Conservation (phyloP, 148 eudicot species). For the Vaccinium vitisidaea region DNA sequence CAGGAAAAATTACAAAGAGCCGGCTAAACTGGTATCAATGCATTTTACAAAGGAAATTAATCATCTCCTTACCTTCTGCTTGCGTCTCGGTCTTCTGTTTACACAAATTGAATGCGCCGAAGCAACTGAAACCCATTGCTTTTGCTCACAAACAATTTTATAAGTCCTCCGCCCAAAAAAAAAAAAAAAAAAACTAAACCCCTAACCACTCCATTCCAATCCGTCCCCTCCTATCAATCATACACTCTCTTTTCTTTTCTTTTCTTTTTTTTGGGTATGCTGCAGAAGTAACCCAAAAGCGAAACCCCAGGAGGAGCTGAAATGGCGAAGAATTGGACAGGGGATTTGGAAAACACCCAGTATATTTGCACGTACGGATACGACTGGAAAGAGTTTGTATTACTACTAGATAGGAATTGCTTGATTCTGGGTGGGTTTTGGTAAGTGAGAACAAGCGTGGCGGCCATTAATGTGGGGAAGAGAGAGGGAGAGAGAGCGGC, state of each 20-base stretch:
- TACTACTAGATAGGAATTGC: not conserved
- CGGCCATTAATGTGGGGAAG: not conserved
- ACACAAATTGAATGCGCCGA: conserved; percentile 11
- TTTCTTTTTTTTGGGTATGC: no score
- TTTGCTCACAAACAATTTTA: not conserved
- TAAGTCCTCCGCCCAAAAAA: not conserved
- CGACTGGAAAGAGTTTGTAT: not conserved
- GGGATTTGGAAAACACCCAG: not conserved
- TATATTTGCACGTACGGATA: not conserved
- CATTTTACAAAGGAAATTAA: not conserved
- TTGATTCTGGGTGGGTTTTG: not conserved
- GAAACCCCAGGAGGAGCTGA: not conserved
- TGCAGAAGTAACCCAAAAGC: not conserved
- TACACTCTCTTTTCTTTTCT: not conserved
- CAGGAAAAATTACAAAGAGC: no score
- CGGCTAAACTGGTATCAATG: no score
- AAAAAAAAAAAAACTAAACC: not conserved
- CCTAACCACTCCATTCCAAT: not conserved
- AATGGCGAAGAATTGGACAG: not conserved
- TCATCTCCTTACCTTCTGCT: conserved; percentile 13
- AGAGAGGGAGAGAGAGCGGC: not conserved
- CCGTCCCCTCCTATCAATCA: not conserved
- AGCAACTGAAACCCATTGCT: conserved; percentile 18
- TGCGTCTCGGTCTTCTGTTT: conserved; percentile 8
- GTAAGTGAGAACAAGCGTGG: not conserved